Percentiles rank a stretch among this genome's conserved stretches.
Conservation (phyloP, 2,329 filamentous ascomycete genomes). For the Eutypella sp. region DNA sequence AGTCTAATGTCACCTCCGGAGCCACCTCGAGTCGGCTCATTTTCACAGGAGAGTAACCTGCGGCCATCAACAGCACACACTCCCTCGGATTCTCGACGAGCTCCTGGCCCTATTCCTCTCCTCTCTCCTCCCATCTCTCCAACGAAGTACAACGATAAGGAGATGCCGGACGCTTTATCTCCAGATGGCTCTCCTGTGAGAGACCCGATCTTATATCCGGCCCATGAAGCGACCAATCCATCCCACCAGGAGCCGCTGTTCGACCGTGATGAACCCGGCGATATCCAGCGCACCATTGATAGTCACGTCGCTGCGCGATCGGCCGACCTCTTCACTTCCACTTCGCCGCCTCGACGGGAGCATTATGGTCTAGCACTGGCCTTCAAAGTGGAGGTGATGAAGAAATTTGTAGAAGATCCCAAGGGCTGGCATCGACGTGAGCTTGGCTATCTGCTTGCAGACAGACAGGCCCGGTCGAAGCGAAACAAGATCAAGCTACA, state of each 20-base stretch:
- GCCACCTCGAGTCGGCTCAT: conserved; percentile 47
- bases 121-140: conserved; percentile 58
- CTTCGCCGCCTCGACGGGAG: conserved; percentile 43
- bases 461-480: conserved; percentile 38
- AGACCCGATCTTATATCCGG: conserved; percentile 56
- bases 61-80: conserved; percentile 18
- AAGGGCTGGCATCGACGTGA: conserved; percentile 46
- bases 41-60: conserved; percentile 30
- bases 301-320: conserved; percentile 44
- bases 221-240: conserved; percentile 36
- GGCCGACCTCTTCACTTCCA: conserved; percentile 35
- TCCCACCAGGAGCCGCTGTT: conserved; percentile 48
- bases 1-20: conserved; percentile 61
- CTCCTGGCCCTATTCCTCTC: conserved; percentile 34
- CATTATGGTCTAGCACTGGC: conserved; percentile 51
- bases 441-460: conserved; percentile 42
- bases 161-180: conserved; percentile 20
- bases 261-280: conserved; percentile 33
- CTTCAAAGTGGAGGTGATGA: conserved; percentile 49
- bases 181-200: conserved; percentile 30
- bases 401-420: conserved; percentile 39
- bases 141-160: conserved; percentile 36
- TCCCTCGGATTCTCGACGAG: conserved; percentile 25
- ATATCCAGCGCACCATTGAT: conserved; percentile 43
- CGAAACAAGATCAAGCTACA: conserved; percentile 31